Conservation (phyloP, 345 rosid genomes). For the Eucalyptus rudis region DNA sequence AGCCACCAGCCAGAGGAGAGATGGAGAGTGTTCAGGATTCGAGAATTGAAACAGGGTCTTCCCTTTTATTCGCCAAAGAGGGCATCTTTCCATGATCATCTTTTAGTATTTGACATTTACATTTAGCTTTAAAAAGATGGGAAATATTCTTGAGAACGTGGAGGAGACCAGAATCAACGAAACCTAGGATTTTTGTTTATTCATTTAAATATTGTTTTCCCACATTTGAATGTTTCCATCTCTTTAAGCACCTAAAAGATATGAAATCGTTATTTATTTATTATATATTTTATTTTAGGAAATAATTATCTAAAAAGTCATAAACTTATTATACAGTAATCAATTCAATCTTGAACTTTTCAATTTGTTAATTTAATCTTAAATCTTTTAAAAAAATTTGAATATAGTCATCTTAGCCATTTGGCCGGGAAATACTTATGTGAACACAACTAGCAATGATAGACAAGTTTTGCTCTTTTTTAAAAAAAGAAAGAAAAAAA, state of each 20-base stretch:
- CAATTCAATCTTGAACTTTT: background rate
- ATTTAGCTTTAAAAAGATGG: background rate
- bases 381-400: too few species aligned
- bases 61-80: background rate
- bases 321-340: fast-evolving
- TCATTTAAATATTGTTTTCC: background rate
- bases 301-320: background rate
- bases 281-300: background rate
- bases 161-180: background rate
- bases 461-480: background rate
- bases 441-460: background rate
- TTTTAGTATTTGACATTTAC: background rate
- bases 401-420: background rate
- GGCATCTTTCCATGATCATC: background rate
- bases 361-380: fast-evolving
- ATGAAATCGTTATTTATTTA: background rate
- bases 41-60: background rate
- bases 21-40: background rate
- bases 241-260: background rate
- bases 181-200: background rate
- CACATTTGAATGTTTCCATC: background rate
- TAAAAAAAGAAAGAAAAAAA: too few species aligned
- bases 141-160: background rate
- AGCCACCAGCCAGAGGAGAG: background rate
- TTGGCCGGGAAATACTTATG: background rate